These are phyloP conservation scores for Paraphoma chrysanthemicola DNA, from an alignment of 2,329 filamentous ascomycete species.

Conservation along the genomic window DNA sequence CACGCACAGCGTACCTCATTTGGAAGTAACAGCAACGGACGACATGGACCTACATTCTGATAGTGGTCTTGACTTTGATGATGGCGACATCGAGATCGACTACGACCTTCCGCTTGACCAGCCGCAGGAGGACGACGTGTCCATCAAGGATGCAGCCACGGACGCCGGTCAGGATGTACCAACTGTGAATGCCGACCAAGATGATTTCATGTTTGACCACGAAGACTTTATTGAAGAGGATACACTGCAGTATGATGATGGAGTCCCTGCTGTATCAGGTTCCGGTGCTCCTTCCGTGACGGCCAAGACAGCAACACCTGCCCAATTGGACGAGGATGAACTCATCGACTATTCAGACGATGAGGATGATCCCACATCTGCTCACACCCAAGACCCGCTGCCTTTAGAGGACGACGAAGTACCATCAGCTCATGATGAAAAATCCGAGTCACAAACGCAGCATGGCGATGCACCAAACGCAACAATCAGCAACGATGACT, in stretches of 20 bases:
- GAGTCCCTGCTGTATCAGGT: conserved; percentile 8
- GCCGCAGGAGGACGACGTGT: conserved; percentile 57
- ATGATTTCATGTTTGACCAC: conserved; percentile 48
- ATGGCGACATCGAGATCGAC: conserved; percentile 68
- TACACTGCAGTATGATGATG: conserved; percentile 19
- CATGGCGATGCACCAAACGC: not conserved
- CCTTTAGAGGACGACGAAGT: not conserved
- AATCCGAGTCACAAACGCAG: not conserved
- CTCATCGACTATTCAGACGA: conserved; percentile 46
- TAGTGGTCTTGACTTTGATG: conserved; percentile 53
- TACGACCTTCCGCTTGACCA: conserved; percentile 38
- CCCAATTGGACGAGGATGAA: conserved; percentile 31
- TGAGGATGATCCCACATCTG: conserved; percentile 22
- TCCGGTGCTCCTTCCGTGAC: not conserved
- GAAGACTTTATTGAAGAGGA: conserved; percentile 41
- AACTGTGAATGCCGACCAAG: conserved; percentile 26
- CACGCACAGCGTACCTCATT: conserved; percentile 22
- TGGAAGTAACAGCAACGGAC: conserved; percentile 47
- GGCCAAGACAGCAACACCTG: conserved; percentile 4
- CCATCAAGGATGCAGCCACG: conserved; percentile 59
- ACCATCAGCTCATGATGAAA: not conserved
- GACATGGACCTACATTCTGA: conserved; percentile 65
- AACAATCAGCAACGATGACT: not conserved
- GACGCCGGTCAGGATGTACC: conserved; percentile 30
- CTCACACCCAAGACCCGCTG: not conserved